Conservation (phyloP, 2,329 filamentous ascomycete species). For the Trichoderma aggressivum region DNA sequence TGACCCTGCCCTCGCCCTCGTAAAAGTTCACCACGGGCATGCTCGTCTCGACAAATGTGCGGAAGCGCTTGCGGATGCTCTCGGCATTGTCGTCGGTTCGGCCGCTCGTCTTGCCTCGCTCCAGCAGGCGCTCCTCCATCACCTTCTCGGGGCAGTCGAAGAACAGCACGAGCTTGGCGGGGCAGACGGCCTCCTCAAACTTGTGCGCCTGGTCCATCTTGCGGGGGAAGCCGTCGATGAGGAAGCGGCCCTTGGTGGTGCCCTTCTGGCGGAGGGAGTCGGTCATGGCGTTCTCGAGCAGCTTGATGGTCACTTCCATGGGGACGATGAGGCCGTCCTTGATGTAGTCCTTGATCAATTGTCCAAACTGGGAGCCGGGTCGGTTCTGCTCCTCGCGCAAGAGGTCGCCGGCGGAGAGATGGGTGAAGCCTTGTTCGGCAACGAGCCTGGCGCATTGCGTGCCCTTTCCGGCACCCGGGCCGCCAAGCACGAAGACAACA, state of each 20-base stretch:
- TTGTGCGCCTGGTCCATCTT: constrained; percentile 96
- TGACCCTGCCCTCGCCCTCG: constrained; percentile 70
- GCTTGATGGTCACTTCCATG: constrained; percentile 95
- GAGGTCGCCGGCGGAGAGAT: constrained; percentile 90
- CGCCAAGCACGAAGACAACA: constrained; percentile 95
- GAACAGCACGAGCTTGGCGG: constrained; percentile 82
- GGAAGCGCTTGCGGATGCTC: constrained; percentile 94
- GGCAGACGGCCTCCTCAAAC: constrained; percentile 87
- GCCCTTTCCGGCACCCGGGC: constrained; percentile 92
- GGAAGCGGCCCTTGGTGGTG: constrained; percentile 64
- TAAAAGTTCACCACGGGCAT: constrained; percentile 95
- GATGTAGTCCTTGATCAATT: constrained; percentile 91
- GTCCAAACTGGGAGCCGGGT: constrained; percentile 80
- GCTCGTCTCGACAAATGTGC: constrained; percentile 88
- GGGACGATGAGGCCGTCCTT: constrained; percentile 93
- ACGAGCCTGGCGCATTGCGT: constrained; percentile 92
- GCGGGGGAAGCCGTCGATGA: constrained; percentile 81
- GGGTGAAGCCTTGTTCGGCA: constrained; percentile 81
- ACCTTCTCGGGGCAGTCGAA: constrained; percentile 88
- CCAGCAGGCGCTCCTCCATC: constrained; percentile 79
- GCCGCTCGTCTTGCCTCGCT: constrained; percentile 90
- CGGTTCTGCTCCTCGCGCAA: constrained; percentile 91
- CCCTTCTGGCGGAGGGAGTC: constrained; percentile 55
- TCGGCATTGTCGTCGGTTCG: constrained; percentile 91
- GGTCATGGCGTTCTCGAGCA: constrained; percentile 91